Percentiles rank a stretch among this genome's conserved stretches.
Evolutionary conservation across 352 stramenopile species (phyloP).

Genomic region (Aphanomyces invadans): DNA sequence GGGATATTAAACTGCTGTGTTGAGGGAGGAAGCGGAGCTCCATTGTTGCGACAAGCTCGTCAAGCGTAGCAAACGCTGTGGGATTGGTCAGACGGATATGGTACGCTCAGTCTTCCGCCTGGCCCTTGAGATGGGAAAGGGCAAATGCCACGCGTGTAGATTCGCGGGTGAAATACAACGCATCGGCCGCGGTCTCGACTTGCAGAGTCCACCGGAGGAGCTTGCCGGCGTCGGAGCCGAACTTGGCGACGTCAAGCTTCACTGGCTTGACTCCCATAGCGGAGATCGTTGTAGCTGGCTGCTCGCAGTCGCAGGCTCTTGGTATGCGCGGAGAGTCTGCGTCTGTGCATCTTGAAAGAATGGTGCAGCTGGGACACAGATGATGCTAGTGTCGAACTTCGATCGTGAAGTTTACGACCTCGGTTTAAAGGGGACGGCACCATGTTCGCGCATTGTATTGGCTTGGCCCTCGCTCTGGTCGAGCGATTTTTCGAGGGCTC

Average conservation of each 20-base stretch:
- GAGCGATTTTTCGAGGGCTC: background rate
- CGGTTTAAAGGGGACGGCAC: too few species aligned
- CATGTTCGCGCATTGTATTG: too few species aligned
- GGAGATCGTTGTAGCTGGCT: background rate
- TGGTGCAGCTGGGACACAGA: too few species aligned
- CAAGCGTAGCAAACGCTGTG: background rate
- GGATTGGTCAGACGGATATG: background rate
- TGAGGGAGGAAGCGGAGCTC: background rate
- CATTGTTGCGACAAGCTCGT: background rate
- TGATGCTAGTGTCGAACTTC: too few species aligned
- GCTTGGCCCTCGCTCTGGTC: too few species aligned
- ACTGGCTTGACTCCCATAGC: background rate
- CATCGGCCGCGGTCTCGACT: background rate
- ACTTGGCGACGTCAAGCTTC: background rate
- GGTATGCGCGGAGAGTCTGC: background rate
- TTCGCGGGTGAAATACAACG: background rate
- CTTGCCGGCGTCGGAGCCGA: background rate
- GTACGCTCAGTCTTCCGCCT: background rate
- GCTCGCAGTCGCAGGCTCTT: background rate
- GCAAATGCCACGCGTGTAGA: background rate
- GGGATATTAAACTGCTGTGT: background rate
- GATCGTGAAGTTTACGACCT: too few species aligned
- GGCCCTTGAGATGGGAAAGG: background rate
- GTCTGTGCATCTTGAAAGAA: too few species aligned
- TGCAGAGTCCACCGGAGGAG: background rate